These are phyloP conservation scores for Saccharomycopsis hybrid DNA, from an alignment of 1,139 yeast genomes.

Conservation along the genomic window DNA sequence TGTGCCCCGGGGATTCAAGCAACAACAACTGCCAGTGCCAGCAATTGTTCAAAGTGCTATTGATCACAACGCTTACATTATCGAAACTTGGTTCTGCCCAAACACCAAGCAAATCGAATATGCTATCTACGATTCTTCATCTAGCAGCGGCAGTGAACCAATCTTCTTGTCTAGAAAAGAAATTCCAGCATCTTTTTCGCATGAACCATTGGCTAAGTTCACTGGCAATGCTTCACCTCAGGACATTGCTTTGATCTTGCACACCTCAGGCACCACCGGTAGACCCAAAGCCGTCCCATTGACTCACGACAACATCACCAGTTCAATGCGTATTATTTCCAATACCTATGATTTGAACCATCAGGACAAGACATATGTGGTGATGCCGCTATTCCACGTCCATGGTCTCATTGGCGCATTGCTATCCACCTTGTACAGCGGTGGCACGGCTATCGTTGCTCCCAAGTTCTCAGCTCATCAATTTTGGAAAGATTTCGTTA, in stretches of 20 bases:
- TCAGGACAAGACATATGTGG: slow-evolving; percentile 49
- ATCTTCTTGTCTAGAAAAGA: slow-evolving; percentile 1
- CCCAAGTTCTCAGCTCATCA: slow-evolving; percentile 47
- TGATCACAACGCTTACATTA: slow-evolving; percentile 39
- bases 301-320: slow-evolving; percentile 52
- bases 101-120: slow-evolving; percentile 36
- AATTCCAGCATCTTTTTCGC: not conserved
- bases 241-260: slow-evolving; percentile 56
- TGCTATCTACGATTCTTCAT: slow-evolving; percentile 27
- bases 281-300: slow-evolving; percentile 67
- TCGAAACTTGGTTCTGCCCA: slow-evolving; percentile 43
- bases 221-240: slow-evolving; percentile 36
- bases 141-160: not conserved
- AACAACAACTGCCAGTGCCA: slow-evolving; percentile 10
- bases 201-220: not conserved
- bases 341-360: slow-evolving; percentile 45
- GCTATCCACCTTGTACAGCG: slow-evolving; percentile 50
- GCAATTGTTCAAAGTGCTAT: slow-evolving; percentile 35
- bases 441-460: slow-evolving; percentile 57
- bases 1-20: slow-evolving; percentile 45
- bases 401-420: slow-evolving; percentile 63
- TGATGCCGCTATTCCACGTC: slow-evolving; percentile 71
- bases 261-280: slow-evolving; percentile 69
- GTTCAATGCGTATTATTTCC: slow-evolving; percentile 50
- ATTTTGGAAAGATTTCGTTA: slow-evolving; percentile 52